Percentiles rank a stretch among this genome's conserved stretches.
Evolutionary conservation across 768 basidiomycete genomes (phyloP).

Genomic region (Kwoniella newhampshirensis): DNA sequence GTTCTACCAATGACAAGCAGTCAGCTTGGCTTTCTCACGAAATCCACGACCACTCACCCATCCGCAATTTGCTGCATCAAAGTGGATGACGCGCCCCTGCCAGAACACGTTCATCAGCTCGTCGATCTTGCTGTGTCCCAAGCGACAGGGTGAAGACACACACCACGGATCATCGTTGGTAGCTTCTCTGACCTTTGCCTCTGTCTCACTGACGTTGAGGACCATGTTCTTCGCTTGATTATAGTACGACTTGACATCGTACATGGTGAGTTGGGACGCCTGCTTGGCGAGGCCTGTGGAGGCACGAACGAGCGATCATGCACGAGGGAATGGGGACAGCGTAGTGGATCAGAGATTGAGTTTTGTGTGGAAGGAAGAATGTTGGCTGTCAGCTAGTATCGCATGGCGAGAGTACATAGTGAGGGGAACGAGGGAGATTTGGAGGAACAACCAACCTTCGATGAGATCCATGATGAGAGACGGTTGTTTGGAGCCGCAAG

Average conservation of each 20-base stretch:
- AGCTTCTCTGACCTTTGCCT: constrained; percentile 92
- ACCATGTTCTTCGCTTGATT: constrained; percentile 98
- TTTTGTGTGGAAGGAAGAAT: not conserved
- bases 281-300: constrained; percentile 62
- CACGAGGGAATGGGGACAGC: no score
- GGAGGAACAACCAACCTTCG: constrained; percentile 30
- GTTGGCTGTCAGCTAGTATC: not conserved
- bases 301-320: no score
- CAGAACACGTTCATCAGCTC: not conserved
- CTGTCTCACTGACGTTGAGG: constrained; percentile 93
- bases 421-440: not conserved
- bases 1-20: constrained; percentile 61
- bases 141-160: constrained; percentile 37
- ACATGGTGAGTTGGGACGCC: constrained; percentile 79
- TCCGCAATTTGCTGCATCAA: constrained; percentile 98
- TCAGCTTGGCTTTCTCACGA: constrained; percentile 20
- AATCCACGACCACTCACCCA: constrained; percentile 63
- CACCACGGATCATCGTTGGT: constrained; percentile 98
- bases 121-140: not conserved
- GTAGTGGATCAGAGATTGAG: not conserved
- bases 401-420: not conserved
- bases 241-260: constrained; percentile 93
- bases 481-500: not conserved
- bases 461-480: constrained; percentile 40
- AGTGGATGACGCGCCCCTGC: constrained; percentile 94